These are phyloP conservation scores for Claviceps quebecensis DNA, from an alignment of 2,329 filamentous ascomycete species.

Conservation along the genomic window DNA sequence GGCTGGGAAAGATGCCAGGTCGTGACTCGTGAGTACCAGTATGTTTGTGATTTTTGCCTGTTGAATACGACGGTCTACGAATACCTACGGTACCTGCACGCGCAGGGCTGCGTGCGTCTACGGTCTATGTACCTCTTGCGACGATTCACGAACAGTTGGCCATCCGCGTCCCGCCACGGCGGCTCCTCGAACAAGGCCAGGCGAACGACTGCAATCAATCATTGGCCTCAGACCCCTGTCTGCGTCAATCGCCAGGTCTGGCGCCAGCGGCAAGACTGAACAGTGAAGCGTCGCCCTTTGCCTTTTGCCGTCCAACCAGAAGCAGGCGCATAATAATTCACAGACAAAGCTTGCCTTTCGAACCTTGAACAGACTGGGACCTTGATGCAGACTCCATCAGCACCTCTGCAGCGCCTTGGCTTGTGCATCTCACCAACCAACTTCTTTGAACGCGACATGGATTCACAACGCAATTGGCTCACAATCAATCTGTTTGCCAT, in stretches of 20 bases:
- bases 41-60: background rate
- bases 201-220: background rate
- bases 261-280: background rate
- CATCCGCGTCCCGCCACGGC: background rate
- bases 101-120: no score
- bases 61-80: background rate
- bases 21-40: no score
- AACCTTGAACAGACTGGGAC: background rate
- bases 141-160: background rate
- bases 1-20: no score
- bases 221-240: background rate
- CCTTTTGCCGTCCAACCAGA: background rate
- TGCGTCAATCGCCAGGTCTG: background rate
- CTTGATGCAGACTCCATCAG: background rate
- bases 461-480: background rate
- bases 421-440: background rate
- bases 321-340: background rate
- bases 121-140: background rate
- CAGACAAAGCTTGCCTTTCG: background rate
- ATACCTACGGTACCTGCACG: no score
- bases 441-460: background rate
- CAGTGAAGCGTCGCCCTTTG: background rate
- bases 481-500: background rate
- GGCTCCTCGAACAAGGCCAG: background rate
- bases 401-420: background rate